phyloP scores from a whole-genome alignment of 75 land plant species.

The Azolla pinnata region DNA sequence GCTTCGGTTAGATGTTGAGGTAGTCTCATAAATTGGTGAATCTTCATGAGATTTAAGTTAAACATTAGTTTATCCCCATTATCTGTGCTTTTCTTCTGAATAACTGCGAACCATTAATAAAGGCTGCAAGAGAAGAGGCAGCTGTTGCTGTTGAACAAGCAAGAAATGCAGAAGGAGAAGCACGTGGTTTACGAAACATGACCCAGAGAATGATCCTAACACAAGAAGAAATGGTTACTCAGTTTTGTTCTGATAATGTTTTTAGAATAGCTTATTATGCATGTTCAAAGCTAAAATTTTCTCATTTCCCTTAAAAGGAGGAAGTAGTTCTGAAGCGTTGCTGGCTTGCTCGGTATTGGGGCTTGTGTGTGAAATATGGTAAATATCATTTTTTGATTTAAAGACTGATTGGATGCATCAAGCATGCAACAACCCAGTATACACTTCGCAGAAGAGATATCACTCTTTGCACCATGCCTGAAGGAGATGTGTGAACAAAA shows the following conservation, averaged over 20 bases:
- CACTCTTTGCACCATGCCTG: no score
- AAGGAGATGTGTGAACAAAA: no score
- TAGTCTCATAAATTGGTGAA: constrained; percentile 8
- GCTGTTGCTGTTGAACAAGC: constrained; percentile 43
- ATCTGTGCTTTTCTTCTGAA: no score
- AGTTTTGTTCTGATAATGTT: background rate
- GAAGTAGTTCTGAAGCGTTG: constrained; percentile 96
- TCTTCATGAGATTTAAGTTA: no score
- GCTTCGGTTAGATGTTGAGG: constrained; percentile 66
- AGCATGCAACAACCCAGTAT: no score
- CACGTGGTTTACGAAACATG: constrained; percentile 47
- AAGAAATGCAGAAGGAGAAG: constrained; percentile 64
- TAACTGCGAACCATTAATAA: no score
- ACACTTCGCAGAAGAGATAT: no score
- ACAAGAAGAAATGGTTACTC: constrained; percentile 82
- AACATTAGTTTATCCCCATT: no score
- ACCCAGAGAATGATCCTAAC: constrained; percentile 76
- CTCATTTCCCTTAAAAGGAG: constrained; percentile 59
- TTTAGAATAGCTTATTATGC: no score
- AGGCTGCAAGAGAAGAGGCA: constrained; percentile 57
- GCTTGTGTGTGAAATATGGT: constrained; percentile 71
- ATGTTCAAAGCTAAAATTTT: no score
- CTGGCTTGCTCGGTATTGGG: constrained; percentile 99
- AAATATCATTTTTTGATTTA: constrained; percentile 10
- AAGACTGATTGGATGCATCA: no score